A percentile compares a stretch with the other conserved stretches of the same genome.
Evolutionary conservation across 495 filamentous ascomycete species (phyloP).

Genomic region (Bacidia rubella): DNA sequence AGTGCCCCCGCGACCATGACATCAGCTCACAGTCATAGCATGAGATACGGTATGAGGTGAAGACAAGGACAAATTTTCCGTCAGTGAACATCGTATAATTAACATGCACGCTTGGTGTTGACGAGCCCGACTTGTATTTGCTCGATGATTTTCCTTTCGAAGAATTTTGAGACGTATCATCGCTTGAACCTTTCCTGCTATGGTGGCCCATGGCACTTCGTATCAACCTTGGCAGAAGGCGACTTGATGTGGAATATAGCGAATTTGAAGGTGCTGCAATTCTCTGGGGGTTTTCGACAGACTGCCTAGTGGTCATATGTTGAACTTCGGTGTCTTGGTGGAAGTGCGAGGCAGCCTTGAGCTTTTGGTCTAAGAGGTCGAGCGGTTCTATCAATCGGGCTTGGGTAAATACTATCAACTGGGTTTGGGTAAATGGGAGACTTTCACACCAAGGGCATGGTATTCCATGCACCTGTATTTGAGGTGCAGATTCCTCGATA

Average conservation of each 20-base stretch:
- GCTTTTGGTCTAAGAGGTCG: background rate
- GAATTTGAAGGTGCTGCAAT: background rate
- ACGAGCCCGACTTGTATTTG: background rate
- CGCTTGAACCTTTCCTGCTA: background rate
- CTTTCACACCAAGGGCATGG: too few relatives aligned
- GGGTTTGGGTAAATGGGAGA: too few relatives aligned
- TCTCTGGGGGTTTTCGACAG: background rate
- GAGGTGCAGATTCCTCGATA: too few relatives aligned
- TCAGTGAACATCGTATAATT: background rate
- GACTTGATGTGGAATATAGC: background rate
- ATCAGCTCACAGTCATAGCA: background rate
- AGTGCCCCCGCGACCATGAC: background rate
- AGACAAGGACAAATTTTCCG: background rate
- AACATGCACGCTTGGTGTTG: background rate
- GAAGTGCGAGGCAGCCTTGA: background rate
- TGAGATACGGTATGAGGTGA: background rate
- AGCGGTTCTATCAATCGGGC: background rate
- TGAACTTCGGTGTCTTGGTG: background rate
- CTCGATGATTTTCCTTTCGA: background rate
- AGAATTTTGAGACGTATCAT: background rate
- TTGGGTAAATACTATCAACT: background rate
- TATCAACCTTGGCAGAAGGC: background rate
- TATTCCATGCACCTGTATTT: too few relatives aligned
- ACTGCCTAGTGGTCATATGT: too few relatives aligned
- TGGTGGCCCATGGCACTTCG: background rate